Evolutionary conservation across 2,329 filamentous ascomycete genomes (phyloP), one percentile per base, ranked within the genome.

Genomic region (Colletotrichum liaoningense): DNA sequence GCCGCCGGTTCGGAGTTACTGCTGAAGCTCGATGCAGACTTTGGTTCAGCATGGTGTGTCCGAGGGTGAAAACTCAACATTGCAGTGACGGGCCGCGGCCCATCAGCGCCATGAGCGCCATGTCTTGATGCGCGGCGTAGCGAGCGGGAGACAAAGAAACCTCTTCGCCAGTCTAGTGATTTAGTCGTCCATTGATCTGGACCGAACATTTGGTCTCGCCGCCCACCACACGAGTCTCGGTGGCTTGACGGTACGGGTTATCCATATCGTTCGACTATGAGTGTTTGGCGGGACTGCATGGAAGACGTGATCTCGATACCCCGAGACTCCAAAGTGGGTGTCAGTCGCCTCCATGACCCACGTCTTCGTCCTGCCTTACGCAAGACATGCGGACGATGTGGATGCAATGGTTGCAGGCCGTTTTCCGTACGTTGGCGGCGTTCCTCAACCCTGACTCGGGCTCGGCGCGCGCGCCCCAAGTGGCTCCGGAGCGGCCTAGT

Each of bases 401-500:
- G 70, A 54, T 64, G 46, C 56, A 24, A 70, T 57, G 67, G 46
- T 57, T 70, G 67, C 55, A 35, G 63, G 67, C 60, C 35, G 67
- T 33, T 33, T 46, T 52, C 71, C 71, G 71, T 35, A 62, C 16
- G 22, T 70, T 56, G 46, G 57, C 67, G 65, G 60, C 67, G 49
- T 62, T 66, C 46, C 24, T 30, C 46, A 66, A 65, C 26, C 33
- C 56, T 73, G 67, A 73, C 71, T 73, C 71, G 71, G 71, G 65
- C 49, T 73, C 71, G 67, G 67, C 62, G 62, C 60, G 67, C 71
- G 62, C 55, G 30, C 38, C 49, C 49, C 30, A 54, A 49, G 26
- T 64, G 56, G 71, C 52, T 64, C 71, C 71, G 71, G 71, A 73
- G 26, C 67, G 62, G 71, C 67, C 71, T 73, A 73, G 60, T 60